These are phyloP conservation scores for Gremmenia infestans DNA, from an alignment of 2,329 filamentous ascomycete species.

Conservation along the genomic window DNA sequence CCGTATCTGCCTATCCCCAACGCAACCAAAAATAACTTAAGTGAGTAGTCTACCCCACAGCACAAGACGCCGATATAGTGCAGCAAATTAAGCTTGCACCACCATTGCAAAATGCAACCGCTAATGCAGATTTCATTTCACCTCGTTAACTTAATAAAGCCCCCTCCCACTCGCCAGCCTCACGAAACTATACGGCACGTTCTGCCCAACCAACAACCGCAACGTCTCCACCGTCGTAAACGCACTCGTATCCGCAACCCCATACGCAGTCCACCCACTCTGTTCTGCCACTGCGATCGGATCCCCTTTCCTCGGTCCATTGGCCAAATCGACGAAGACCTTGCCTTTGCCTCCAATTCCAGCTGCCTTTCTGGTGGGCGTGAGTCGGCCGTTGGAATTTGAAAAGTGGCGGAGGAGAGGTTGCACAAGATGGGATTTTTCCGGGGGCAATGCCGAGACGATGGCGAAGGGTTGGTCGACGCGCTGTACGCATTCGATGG, in stretches of 20 bases:
- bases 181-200: conserved; percentile 84
- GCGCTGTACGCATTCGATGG: conserved; percentile 74
- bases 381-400: conserved; percentile 29
- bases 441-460: conserved; percentile 70
- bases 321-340: conserved; percentile 77
- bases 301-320: conserved; percentile 57
- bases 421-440: conserved; percentile 73
- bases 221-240: conserved; percentile 82
- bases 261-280: conserved; percentile 75
- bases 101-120: too few species aligned
- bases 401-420: conserved; percentile 73
- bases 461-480: conserved; percentile 78
- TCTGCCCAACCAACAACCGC: conserved; percentile 74
- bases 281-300: conserved; percentile 65
- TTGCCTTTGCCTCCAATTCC: conserved; percentile 42
- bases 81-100: too few species aligned
- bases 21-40: too few species aligned
- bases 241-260: conserved; percentile 72
- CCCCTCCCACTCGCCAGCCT: conserved; percentile 61
- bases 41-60: too few species aligned
- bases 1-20: too few species aligned
- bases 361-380: conserved; percentile 17
- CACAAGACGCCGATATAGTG: too few species aligned
- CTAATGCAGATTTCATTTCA: too few species aligned
- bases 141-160: conserved; percentile 33